phyloP scores from a whole-genome alignment of 306 rosid genomes.

The Trifolium pratense region DNA sequence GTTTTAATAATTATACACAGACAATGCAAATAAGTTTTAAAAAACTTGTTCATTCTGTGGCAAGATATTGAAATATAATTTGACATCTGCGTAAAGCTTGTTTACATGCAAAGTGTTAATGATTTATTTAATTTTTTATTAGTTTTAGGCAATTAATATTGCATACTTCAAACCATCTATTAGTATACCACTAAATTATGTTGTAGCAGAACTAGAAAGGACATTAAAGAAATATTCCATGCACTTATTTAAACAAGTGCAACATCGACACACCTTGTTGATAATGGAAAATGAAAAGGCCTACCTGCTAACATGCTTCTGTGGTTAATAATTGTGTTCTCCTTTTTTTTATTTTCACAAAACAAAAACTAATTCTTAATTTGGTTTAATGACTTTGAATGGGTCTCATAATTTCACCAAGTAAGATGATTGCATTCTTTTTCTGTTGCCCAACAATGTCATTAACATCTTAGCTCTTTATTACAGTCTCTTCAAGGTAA shows the following conservation, averaged over 20 bases:
- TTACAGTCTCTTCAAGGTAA: slow-evolving; percentile 9
- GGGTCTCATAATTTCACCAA: neutral
- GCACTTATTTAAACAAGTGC: slow-evolving; percentile 13
- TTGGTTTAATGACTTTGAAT: slow-evolving; percentile 19
- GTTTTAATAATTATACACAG: neutral
- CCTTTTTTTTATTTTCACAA: neutral
- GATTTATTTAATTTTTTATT: slow-evolving; percentile 6
- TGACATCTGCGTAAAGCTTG: neutral
- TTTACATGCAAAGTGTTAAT: slow-evolving; percentile 7
- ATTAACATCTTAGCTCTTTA: neutral
- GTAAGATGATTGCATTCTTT: slow-evolving; percentile 1
- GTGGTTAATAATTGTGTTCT: slow-evolving; percentile 21
- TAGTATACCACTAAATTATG: slow-evolving; percentile 16
- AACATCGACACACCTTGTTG: neutral
- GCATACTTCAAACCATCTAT: slow-evolving; percentile 10
- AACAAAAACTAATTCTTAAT: neutral
- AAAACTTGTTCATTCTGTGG: neutral
- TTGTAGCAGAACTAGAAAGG: slow-evolving; percentile 5
- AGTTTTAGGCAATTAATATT: neutral
- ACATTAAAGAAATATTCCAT: slow-evolving; percentile 5
- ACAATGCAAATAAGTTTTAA: neutral
- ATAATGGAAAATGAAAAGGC: slow-evolving; percentile 1
- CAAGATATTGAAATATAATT: neutral
- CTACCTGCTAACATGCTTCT: slow-evolving; percentile 3
- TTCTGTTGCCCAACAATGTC: neutral